A percentile compares a stretch with the other conserved stretches of the same genome.
Conservation (phyloP, 2,329 filamentous ascomycete genomes). For the Zymoseptoria ardabiliae region DNA sequence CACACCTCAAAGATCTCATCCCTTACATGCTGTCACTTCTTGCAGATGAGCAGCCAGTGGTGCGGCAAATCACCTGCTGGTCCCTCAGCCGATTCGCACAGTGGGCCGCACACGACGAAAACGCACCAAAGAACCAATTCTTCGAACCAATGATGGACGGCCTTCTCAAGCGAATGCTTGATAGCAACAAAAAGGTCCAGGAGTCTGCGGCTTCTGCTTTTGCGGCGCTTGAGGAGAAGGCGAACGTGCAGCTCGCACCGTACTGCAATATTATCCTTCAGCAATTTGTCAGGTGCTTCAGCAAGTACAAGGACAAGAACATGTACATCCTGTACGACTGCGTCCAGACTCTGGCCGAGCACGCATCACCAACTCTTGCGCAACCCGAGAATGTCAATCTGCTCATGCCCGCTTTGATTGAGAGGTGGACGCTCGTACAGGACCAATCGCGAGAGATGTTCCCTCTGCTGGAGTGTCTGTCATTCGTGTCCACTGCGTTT, state of each 20-base stretch:
- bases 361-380: slow-evolving; percentile 76
- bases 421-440: slow-evolving; percentile 76
- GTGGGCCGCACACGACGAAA: slow-evolving; percentile 75
- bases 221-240: slow-evolving; percentile 90
- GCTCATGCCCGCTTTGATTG: slow-evolving; percentile 87
- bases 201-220: slow-evolving; percentile 94
- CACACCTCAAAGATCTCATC: slow-evolving; percentile 82
- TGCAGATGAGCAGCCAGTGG: slow-evolving; percentile 77
- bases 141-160: slow-evolving; percentile 98
- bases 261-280: slow-evolving; percentile 86
- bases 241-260: slow-evolving; percentile 68
- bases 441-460: slow-evolving; percentile 92
- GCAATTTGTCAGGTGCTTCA: slow-evolving; percentile 88
- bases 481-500: slow-evolving; percentile 84
- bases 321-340: slow-evolving; percentile 99
- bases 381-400: slow-evolving; percentile 70
- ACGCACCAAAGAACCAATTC: slow-evolving; percentile 63
- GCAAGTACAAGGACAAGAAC: slow-evolving; percentile 95
- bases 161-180: slow-evolving; percentile 87
- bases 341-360: slow-evolving; percentile 91
- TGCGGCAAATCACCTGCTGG: slow-evolving; percentile 97
- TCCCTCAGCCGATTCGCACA: slow-evolving; percentile 86
- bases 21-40: slow-evolving; percentile 84
- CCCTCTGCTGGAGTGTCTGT: slow-evolving; percentile 89
- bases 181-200: slow-evolving; percentile 95